A percentile compares a stretch with the other conserved stretches of the same genome.
Conservation (phyloP, 2,329 filamentous ascomycete species). For the Zopfia rhizophila region DNA sequence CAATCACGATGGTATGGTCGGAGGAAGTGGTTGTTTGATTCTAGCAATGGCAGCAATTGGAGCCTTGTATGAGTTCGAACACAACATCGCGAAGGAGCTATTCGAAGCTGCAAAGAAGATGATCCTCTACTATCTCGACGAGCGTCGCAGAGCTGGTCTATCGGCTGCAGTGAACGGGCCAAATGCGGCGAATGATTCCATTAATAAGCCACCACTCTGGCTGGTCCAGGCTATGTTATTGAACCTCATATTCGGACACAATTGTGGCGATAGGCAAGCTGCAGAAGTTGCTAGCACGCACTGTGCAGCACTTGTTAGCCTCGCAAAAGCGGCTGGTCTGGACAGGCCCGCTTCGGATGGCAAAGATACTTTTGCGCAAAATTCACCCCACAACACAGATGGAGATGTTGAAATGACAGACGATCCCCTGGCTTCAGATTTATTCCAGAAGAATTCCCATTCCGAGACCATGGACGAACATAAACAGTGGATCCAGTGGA, state of each 20-base stretch:
- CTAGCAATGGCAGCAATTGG: constrained; percentile 89
- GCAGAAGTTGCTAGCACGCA: constrained; percentile 94
- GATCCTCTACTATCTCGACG: constrained; percentile 92
- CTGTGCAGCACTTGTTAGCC: constrained; percentile 87
- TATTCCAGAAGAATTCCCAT: constrained; percentile 51
- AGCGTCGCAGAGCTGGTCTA: constrained; percentile 86
- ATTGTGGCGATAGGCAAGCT: constrained; percentile 89
- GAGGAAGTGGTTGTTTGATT: constrained; percentile 86
- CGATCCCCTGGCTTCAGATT: constrained; percentile 34
- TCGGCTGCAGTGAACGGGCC: constrained; percentile 67
- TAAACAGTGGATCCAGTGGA: constrained; percentile 90
- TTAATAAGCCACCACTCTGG: constrained; percentile 85
- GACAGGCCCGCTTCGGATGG: constrained; percentile 59
- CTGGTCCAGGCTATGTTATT: constrained; percentile 96
- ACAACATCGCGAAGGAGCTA: constrained; percentile 79
- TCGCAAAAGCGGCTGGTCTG: constrained; percentile 88
- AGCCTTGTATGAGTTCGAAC: constrained; percentile 87
- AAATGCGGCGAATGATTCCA: constrained; percentile 64
- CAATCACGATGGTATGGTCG: constrained; percentile 67
- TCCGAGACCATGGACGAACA: constrained; percentile 66
- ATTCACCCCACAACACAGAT: constrained; percentile 38
- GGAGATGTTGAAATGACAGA: constrained; percentile 70
- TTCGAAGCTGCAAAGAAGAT: constrained; percentile 96
- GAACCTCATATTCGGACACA: constrained; percentile 95
- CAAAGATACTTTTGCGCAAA: constrained; percentile 27